phyloP scores from a whole-genome alignment of 805 yeast genomes.

The Metschnikowia santaceciliae region DNA sequence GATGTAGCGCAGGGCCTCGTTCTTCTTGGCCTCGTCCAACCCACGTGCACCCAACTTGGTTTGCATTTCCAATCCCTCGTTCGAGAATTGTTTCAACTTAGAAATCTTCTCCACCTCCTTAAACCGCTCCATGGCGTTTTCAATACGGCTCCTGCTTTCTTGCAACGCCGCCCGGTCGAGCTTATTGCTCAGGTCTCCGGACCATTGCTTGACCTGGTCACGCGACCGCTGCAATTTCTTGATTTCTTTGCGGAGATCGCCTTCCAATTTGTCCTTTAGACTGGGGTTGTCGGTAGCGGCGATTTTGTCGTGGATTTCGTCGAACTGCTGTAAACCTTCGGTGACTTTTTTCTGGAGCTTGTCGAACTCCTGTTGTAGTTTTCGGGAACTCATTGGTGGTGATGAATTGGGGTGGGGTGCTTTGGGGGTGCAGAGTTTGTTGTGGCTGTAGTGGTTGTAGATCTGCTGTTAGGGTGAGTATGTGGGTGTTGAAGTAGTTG shows the following conservation, averaged over 20 bases:
- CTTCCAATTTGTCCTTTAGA: slow-evolving; percentile 90
- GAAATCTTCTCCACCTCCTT: slow-evolving; percentile 89
- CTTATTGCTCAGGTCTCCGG: slow-evolving; percentile 85
- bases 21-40: slow-evolving; percentile 66
- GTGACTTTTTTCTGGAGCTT: slow-evolving; percentile 85
- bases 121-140: slow-evolving; percentile 94
- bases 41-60: slow-evolving; percentile 39
- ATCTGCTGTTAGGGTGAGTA: too few species aligned
- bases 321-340: slow-evolving; percentile 87
- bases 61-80: slow-evolving; percentile 82
- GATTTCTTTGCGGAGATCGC: slow-evolving; percentile 89
- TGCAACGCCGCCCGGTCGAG: slow-evolving; percentile 47
- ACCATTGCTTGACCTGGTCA: slow-evolving; percentile 95
- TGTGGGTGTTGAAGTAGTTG: too few species aligned
- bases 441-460: slow-evolving; percentile 17
- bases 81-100: slow-evolving; percentile 91
- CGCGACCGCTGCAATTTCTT: slow-evolving; percentile 89
- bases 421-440: slow-evolving; percentile 31
- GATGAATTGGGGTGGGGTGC: neutral
- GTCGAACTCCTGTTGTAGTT: slow-evolving; percentile 73
- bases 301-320: slow-evolving; percentile 80
- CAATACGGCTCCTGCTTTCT: slow-evolving; percentile 67
- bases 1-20: slow-evolving; percentile 66
- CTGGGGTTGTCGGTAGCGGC: slow-evolving; percentile 76
- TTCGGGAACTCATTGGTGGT: slow-evolving; percentile 38